Evolutionary conservation across 1,284 basidiomycete species (phyloP), one percentile per base, ranked within the genome.

Genomic region (Ustilago tritici): DNA sequence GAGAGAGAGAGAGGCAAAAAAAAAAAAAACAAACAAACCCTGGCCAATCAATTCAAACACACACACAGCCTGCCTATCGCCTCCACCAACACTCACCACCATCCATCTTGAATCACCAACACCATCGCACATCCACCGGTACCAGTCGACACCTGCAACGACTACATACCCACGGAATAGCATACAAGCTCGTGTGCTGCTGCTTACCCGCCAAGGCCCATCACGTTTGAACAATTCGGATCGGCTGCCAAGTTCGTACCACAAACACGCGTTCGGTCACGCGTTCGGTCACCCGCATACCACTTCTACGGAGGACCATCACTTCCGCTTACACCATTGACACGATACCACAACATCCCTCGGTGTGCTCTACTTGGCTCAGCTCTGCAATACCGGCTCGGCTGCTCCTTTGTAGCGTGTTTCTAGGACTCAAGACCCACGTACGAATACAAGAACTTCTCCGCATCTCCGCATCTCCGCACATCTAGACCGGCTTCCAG

Each of bases 31-130:
- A 31, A 50, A 50, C 2, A 46, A 46, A 50, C 31, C 28, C 23
- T 19, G 31, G 49, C 49, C 49, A 50, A 50, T 50, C 49, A 50
- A 31, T 23, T 46, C 43, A 46, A 46, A 46, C 43, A 43, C 40
- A 23, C 23, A 28, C 23, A 28, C 23, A 46, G 43, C 31, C 49
- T 31, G 14, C 4, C 28, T 31, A 50, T 50, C 49, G 49, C 49
- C 49, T 50, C 49, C 49, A 50, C 49, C 49, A 50, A 50, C 9
- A 50, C 28, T 31, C 49, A 31, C 9, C 49, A 17, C 31, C 49
- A 32, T 50, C 23, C 23, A 28, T 28, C 23, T 28, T 28, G 23
- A 28, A 28, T 28, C 23, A 3, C 23, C 49, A 31, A 19, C 46
- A 23, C 23, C 46, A 9, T 23, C 19, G 6, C 12, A 31, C 15